Evolutionary conservation across 148 eudicot species (phyloP).

Genomic region (Chenopodium berlandieri): DNA sequence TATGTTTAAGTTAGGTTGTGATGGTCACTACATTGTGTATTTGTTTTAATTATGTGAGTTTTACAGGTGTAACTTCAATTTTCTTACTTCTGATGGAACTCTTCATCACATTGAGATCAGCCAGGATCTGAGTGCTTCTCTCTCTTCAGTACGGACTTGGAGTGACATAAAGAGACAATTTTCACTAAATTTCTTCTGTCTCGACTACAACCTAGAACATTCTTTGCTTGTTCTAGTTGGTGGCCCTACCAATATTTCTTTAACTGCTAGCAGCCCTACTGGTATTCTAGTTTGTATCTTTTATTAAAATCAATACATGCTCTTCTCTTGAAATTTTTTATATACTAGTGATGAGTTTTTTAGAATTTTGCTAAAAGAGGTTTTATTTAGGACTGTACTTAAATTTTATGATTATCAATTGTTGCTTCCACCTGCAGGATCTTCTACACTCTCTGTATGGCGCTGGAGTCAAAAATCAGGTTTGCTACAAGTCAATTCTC

Average conservation of each 20-base stretch:
- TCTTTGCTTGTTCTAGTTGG: conserved; percentile 69
- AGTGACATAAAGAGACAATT: conserved; percentile 46
- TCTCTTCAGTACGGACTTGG: conserved; percentile 49
- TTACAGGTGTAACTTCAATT: conserved; percentile 76
- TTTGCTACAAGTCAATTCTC: conserved; percentile 43
- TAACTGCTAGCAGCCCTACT: conserved; percentile 32
- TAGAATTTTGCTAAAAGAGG: conserved; percentile 3
- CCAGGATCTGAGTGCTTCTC: conserved; percentile 70
- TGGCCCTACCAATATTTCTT: conserved; percentile 39
- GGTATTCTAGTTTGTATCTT: conserved; percentile 36
- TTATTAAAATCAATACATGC: not conserved
- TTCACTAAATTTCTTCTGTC: conserved; percentile 49
- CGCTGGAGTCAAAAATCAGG: conserved; percentile 41
- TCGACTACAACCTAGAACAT: conserved; percentile 52
- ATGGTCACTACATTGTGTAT: conserved; percentile 2
- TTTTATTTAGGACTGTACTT: conserved; percentile 1
- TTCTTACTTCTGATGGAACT: conserved; percentile 77
- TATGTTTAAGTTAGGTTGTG: not conserved
- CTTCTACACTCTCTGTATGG: conserved; percentile 65
- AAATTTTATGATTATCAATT: not conserved
- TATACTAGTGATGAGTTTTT: not conserved
- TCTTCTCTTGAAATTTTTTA: not conserved
- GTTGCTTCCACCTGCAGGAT: conserved; percentile 44
- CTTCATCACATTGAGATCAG: conserved; percentile 78
- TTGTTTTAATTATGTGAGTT: conserved; percentile 25